These are phyloP conservation scores for Blastocystis sp. DNA, from an alignment of 352 stramenopile genomes.

Conservation along the genomic window DNA sequence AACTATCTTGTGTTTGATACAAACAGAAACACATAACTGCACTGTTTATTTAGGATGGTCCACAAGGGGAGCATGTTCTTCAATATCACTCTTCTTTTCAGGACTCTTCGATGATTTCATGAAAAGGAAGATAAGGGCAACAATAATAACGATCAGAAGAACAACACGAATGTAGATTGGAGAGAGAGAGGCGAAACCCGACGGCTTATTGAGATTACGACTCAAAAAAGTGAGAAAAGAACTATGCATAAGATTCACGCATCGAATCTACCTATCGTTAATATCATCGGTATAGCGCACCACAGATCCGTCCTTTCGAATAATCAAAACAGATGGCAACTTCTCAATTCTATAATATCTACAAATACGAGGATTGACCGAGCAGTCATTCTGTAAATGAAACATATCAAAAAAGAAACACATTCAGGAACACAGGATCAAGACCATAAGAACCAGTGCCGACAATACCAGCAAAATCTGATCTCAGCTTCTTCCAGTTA, in stretches of 20 bases:
- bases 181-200: background rate
- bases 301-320: background rate
- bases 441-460: background rate
- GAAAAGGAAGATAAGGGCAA: slow-evolving; percentile 18
- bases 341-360: background rate
- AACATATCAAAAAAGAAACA: background rate
- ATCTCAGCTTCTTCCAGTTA: background rate
- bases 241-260: background rate
- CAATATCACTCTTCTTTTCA: background rate
- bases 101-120: slow-evolving; percentile 15
- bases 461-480: background rate
- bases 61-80: slow-evolving; percentile 42
- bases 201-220: background rate
- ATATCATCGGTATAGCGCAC: background rate
- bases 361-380: background rate
- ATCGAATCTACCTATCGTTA: background rate
- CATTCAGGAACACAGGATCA: background rate
- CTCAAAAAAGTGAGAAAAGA: background rate
- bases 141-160: slow-evolving; percentile 27
- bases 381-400: background rate
- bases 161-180: background rate
- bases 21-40: background rate
- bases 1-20: slow-evolving; percentile 36
- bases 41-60: background rate
- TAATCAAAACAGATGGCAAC: slow-evolving; percentile 7